Percentiles rank a stretch among this genome's conserved stretches.
These are phyloP conservation scores for Cicer pinnatifidum DNA, from an alignment of 306 rosid genomes.

Conservation along the genomic window DNA sequence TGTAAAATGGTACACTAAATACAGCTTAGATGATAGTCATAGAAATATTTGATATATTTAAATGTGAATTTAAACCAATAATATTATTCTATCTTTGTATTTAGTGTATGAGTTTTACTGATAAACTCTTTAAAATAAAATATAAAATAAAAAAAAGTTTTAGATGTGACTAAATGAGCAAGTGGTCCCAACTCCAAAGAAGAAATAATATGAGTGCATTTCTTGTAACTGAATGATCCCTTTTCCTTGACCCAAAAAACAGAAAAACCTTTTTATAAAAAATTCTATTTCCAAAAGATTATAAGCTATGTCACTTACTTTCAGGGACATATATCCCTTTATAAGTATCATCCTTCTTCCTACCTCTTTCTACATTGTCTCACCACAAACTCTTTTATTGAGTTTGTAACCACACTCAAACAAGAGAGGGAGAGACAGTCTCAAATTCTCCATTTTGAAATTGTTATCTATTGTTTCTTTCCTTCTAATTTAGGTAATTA, in stretches of 20 bases:
- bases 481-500: constrained; percentile 36
- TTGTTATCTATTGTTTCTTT: constrained; percentile 4
- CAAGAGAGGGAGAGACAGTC: constrained; percentile 6
- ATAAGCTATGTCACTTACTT: constrained; percentile 9
- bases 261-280: not conserved
- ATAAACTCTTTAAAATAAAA: no score
- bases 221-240: constrained; percentile 43
- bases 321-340: constrained; percentile 37
- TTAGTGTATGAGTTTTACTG: no score
- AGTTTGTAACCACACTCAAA: constrained; percentile 24
- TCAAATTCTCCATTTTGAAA: constrained; percentile 34
- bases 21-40: no score
- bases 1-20: no score
- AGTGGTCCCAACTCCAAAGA: constrained; percentile 43
- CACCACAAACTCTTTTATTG: constrained; percentile 32
- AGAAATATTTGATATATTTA: no score
- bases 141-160: not conserved
- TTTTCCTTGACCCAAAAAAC: not conserved
- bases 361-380: constrained; percentile 36
- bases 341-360: constrained; percentile 37
- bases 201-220: constrained; percentile 17
- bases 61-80: no score
- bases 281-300: constrained; percentile 39
- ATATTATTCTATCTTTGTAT: no score
- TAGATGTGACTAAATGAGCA: constrained; percentile 13